phyloP scores from a whole-genome alignment of 2,329 filamentous ascomycete species.

The Acrocalymma vagum region DNA sequence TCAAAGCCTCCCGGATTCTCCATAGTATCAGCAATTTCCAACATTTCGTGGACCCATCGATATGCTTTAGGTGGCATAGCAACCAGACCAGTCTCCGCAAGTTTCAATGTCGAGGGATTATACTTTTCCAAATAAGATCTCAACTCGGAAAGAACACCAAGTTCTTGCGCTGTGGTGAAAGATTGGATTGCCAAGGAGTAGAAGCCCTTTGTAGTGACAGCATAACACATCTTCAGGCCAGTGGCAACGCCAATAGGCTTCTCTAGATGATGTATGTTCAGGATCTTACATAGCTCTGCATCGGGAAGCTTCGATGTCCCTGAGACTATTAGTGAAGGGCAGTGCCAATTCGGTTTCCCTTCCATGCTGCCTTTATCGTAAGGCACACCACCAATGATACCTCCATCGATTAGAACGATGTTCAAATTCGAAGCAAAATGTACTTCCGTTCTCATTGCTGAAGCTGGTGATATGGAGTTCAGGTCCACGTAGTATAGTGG shows the following conservation, averaged over 20 bases:
- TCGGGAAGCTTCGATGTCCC: background rate
- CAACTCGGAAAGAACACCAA: background rate
- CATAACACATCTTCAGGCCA: conserved; percentile 2
- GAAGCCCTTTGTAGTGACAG: background rate
- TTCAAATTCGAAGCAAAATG: background rate
- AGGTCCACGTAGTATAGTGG: conserved; percentile 2
- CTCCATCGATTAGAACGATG: conserved; percentile 1
- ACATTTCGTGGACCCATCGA: conserved; percentile 3
- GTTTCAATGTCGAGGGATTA: conserved; percentile 1
- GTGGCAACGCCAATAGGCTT: background rate
- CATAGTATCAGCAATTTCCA: conserved; percentile 1
- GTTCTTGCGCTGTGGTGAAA: conserved; percentile 1
- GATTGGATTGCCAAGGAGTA: background rate
- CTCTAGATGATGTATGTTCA: background rate
- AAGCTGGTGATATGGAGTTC: background rate
- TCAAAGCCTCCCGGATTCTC: background rate
- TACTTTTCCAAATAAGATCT: background rate
- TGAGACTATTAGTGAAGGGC: conserved; percentile 1
- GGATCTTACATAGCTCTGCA: background rate
- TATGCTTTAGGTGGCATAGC: conserved; percentile 2
- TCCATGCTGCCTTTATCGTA: background rate
- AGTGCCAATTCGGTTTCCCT: background rate
- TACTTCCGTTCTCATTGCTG: background rate
- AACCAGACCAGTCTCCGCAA: background rate
- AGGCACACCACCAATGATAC: conserved; percentile 2